A percentile compares a stretch with the other conserved stretches of the same genome.
phyloP scores from a whole-genome alignment of 805 yeast genomes.

The Lipomyces mesembrius region DNA sequence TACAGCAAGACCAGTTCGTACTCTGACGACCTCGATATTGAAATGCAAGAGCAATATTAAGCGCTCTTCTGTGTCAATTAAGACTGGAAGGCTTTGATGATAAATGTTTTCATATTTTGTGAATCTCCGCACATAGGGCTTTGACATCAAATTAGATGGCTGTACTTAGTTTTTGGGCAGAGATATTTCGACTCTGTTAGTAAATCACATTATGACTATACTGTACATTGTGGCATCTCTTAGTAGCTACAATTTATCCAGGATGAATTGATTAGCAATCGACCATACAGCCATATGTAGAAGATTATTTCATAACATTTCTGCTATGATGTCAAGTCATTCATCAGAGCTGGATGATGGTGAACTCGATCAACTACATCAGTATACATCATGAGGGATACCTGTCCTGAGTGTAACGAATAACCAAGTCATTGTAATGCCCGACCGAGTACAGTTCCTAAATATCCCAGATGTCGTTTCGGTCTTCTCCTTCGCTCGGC shows the following conservation, averaged over 20 bases:
- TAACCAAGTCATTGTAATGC: too few species aligned
- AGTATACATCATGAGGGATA: too few species aligned
- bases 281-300: neutral
- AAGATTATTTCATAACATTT: too few species aligned
- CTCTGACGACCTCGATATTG: slow-evolving; percentile 2
- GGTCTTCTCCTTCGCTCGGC: neutral
- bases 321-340: neutral
- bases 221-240: neutral
- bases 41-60: slow-evolving; percentile 4
- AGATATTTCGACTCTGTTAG: slow-evolving; percentile 1
- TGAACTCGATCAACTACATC: too few species aligned
- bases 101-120: neutral
- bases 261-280: neutral
- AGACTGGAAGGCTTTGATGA: neutral
- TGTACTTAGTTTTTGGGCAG: neutral
- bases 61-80: neutral
- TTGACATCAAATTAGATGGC: neutral
- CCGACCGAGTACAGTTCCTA: neutral
- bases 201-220: neutral
- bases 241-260: neutral
- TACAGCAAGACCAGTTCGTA: neutral
- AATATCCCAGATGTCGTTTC: neutral
- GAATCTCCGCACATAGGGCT: too few species aligned
- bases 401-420: too few species aligned
- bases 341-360: neutral